Base-by-base conservation (phyloP, 1,284 basidiomycete genomes). In the Ceratobasidium papillatum region DNA sequence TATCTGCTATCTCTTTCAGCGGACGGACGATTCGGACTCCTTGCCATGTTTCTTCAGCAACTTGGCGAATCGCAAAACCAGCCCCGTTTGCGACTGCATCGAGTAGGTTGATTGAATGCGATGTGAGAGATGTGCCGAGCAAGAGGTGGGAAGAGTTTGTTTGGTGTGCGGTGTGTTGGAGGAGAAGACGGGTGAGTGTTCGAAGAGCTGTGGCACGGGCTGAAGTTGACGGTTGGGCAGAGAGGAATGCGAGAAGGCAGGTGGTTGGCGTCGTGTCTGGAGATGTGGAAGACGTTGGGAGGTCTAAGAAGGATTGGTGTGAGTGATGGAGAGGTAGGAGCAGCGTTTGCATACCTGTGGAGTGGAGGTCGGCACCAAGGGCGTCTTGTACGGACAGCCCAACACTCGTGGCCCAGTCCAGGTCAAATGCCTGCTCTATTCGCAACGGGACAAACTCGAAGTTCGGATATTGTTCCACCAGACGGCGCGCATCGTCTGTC, bases 51-150 rank as follows among this genome's bases (percentile, higher is more conserved):
- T 91, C 89, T 75, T 89, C 86, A 34, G 89, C 84, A 78, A 95
- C 91, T 78, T 93, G 89, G 14, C 86, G 87, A 9, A 96, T 85
- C 1, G 88, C 85, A 82, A 92, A 94, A 0, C 94, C 94, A 1
- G 89, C 88, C n/a, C 94, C 94, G 78, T 90, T 88, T 0, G 93
- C 88, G 62, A 95, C 90, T 9, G 87, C 89, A 0, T 90, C 89
- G 75, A 95, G 91, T 47, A 95, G 83, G 12, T 89, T 88, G 63
- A 95, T 86, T 0, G 94, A 94, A 19, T 95, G 85, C 0, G 91
- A 89, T 0, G 94, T 95, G 17, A 94, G 84, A 0, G 91, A 92
- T 27, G 93, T 92, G 74, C 94, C 94, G n/a, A 94, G 84, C 4
- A 95, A 83, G 9, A 95, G 83, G 80, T 95, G 93, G 0, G 92